phyloP scores from a whole-genome alignment of 129 eudicot genomes.

The Gnaphalium uliginosum region DNA sequence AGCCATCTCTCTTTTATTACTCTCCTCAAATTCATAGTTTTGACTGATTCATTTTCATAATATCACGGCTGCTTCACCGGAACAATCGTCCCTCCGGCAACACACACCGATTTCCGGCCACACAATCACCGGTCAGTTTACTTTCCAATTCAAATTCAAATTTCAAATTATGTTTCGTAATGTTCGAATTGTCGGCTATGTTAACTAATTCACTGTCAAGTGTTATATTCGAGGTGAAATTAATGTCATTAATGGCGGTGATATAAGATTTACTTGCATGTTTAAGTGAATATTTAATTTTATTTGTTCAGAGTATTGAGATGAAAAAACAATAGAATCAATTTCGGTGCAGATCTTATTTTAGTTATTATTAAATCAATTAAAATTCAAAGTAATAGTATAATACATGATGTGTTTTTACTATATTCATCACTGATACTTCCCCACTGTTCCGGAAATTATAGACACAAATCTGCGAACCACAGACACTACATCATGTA shows the following conservation, averaged over 20 bases:
- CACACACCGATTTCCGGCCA: not conserved
- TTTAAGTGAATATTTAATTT: constrained; percentile 16
- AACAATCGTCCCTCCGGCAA: constrained; percentile 7
- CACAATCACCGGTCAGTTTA: constrained; percentile 20
- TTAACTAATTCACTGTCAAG: constrained; percentile 7
- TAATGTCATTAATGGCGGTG: constrained; percentile 38
- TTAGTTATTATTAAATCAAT: not conserved
- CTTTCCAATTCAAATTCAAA: not conserved
- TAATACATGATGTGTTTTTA: not conserved
- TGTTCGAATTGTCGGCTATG: constrained; percentile 10
- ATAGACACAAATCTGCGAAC: constrained; percentile 30
- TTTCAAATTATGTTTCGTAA: constrained; percentile 21
- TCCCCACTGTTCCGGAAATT: constrained; percentile 22
- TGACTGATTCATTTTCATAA: constrained; percentile 31
- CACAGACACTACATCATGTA: constrained; percentile 35
- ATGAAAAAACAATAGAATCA: constrained; percentile 27
- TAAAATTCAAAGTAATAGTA: constrained; percentile 1
- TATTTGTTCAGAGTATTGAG: constrained; percentile 17
- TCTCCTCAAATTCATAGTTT: not conserved
- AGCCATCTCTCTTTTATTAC: constrained; percentile 25
- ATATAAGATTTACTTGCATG: constrained; percentile 6
- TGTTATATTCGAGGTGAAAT: constrained; percentile 31
- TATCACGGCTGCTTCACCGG: constrained; percentile 18
- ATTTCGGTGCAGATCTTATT: constrained; percentile 35
- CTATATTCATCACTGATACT: constrained; percentile 20